These are phyloP conservation scores for Penicillium fimorum DNA, from an alignment of 495 filamentous ascomycete species.

Conservation along the genomic window DNA sequence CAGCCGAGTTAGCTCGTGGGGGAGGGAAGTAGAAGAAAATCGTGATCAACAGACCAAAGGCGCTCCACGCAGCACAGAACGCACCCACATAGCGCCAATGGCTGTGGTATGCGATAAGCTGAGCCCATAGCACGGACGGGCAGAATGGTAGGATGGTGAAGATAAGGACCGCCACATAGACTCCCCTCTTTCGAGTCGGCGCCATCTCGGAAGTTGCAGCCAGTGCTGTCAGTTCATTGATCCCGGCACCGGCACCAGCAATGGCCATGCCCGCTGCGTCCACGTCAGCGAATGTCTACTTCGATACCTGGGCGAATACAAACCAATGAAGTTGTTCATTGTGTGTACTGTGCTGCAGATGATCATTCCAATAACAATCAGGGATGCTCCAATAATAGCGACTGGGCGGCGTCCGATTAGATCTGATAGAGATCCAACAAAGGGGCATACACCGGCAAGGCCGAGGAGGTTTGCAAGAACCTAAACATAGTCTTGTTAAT, in stretches of 20 bases:
- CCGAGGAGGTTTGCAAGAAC: slow-evolving; percentile 65
- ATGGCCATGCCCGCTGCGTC: slow-evolving; percentile 58
- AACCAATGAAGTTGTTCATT: slow-evolving; percentile 72
- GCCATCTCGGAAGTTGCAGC: slow-evolving; percentile 68
- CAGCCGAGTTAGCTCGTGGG: slow-evolving; percentile 53
- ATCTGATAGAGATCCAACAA: slow-evolving; percentile 70
- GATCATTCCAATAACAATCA: slow-evolving; percentile 66
- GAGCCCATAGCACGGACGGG: slow-evolving; percentile 67
- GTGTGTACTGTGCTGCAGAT: slow-evolving; percentile 59
- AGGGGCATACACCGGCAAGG: slow-evolving; percentile 67
- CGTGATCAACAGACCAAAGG: slow-evolving; percentile 60
- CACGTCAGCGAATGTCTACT: slow-evolving; percentile 6
- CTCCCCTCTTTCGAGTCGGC: slow-evolving; percentile 63
- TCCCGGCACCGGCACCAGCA: slow-evolving; percentile 60
- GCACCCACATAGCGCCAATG: slow-evolving; percentile 66
- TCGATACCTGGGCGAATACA: slow-evolving; percentile 14
- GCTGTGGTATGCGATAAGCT: slow-evolving; percentile 60
- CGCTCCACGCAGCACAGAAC: slow-evolving; percentile 59
- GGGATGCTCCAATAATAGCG: slow-evolving; percentile 56
- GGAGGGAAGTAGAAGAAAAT: slow-evolving; percentile 66
- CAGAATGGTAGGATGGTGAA: slow-evolving; percentile 69
- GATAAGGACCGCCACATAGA: slow-evolving; percentile 64
- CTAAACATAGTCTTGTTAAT: slow-evolving; percentile 17
- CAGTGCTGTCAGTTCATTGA: slow-evolving; percentile 67
- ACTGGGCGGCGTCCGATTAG: slow-evolving; percentile 66